Base-by-base conservation (phyloP, 31 red algal species). In the Endocladia muricata region DNA sequence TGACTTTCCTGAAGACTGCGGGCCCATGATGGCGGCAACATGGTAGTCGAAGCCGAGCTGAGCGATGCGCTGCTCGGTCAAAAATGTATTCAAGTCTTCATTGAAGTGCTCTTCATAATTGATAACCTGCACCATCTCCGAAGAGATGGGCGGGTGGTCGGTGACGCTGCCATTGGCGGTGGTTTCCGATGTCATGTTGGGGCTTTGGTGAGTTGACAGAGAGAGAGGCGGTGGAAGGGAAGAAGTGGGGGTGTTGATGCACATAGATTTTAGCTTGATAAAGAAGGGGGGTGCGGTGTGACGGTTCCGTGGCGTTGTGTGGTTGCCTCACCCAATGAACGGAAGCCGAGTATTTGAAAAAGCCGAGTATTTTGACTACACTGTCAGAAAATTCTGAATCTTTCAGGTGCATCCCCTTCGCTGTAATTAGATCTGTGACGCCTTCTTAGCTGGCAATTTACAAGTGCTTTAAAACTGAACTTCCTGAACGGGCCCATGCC, bases 1-100 rank as follows among this genome's bases (percentile, higher is more conserved):
- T 32, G 96, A 98, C 76, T 98, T 98, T 32, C 96, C 96, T 17
- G 86, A 91, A 25, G 89, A 93, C 80, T 98, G 96, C n/a, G 88
- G 78, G 26, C 96, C 96, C 78, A 98, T 88, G 34, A 98, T 89
- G 56, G 96, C 82, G 34, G 94, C 83, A 1, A 88, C 81, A 52
- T 98, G 73, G 76, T 94, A 98, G 41, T 92, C 88, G 48, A 93
- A 91, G 32, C 91, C 92, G 44, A 79, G 76, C 8, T 64, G 13
- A 8, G 66, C 47, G 17, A 98, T 37, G 19, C 68, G 62, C 26
- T 64, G 37, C 19, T 37, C 49, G n/a, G 36, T 35, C 11, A 98
- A 49, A 71, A 93, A 98, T 1, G 54, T 38, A 4, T 59, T 29
- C 34, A 94, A 44, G 30, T 91, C 73, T 33, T 63, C 38, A 40